Evolutionary conservation across 1,139 yeast genomes (phyloP), one percentile per base, ranked within the genome.

Genomic region (Lizanozyma gosingica): DNA sequence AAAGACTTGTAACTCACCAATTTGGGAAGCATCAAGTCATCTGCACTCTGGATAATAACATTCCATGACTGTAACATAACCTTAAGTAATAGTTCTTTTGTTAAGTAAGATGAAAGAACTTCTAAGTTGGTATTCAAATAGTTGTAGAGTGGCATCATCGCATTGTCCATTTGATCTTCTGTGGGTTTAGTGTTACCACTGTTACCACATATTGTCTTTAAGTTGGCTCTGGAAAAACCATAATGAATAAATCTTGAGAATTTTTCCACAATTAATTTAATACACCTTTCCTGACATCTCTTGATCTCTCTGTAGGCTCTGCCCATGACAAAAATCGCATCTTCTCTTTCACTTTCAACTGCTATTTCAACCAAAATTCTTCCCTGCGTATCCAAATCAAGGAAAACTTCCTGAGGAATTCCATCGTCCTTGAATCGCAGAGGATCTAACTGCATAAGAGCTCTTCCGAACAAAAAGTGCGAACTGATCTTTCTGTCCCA

Each of bases 11-110:
- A 81, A 45, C 75, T 73, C 2, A 83, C 76, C 36, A 86, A 57
- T 22, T 80, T 77, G 0, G 95, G 95, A 6, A 87, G 58, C n/a
- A 86, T 58, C 15, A 87, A 59, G 33, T 66, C 69, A 53, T 86
- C 94, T 2, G 88, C 80, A 22, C 80, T 67, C 2, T 68, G 61
- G 18, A 86, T 67, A 2, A 85, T 78, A 2, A 76, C 78, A 34
- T 68, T 67, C 95, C 95, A 87, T 0, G 90, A 79, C 40, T 80
- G 81, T 1, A 83, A 55, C 86, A 87, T 83, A 0, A 86, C 86
- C 49, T 77, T 75, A 45, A 76, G 58, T 18, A 83, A 62, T 36
- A 84, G 60, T 3, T 75, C 78, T 17, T 72, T 67, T 1, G 87
- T 76, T 37, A 87, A 60, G 38, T 66, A 73, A n/a, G 73, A 66